Conservation (phyloP, 1,139 yeast genomes). For the Pichia sp. region DNA sequence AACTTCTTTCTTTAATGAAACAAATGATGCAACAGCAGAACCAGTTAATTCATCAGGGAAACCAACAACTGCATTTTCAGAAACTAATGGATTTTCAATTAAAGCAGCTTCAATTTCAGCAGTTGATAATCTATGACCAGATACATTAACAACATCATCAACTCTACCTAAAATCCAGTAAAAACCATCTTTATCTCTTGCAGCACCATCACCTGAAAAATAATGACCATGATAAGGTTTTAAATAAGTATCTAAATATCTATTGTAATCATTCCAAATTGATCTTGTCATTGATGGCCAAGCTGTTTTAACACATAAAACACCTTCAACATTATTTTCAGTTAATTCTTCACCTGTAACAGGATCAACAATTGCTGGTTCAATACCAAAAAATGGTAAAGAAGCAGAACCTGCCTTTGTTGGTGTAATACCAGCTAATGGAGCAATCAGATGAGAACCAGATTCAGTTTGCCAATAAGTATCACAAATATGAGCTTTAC, state of each 20-base stretch:
- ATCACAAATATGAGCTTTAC: constrained; percentile 67
- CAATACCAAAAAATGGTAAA: constrained; percentile 71
- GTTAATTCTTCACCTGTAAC: constrained; percentile 60
- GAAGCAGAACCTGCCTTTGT: constrained; percentile 79
- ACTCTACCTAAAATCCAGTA: constrained; percentile 79
- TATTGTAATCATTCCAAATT: constrained; percentile 61
- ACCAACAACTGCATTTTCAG: constrained; percentile 77
- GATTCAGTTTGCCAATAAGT: constrained; percentile 86
- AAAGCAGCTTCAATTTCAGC: constrained; percentile 81
- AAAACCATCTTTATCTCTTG: constrained; percentile 70
- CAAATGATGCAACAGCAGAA: constrained; percentile 79
- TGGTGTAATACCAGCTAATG: constrained; percentile 67
- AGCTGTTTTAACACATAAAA: constrained; percentile 58
- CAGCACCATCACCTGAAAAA: constrained; percentile 81
- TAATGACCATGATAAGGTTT: constrained; percentile 65
- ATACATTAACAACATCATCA: constrained; percentile 76
- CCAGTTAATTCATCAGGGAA: constrained; percentile 78
- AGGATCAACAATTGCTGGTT: constrained; percentile 64
- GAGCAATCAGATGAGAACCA: constrained; percentile 67
- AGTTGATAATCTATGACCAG: constrained; percentile 75
- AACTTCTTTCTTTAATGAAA: constrained; percentile 48
- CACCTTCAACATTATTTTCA: constrained; percentile 67
- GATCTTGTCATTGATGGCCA: constrained; percentile 83
- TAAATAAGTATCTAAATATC: constrained; percentile 66
- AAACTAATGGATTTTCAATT: constrained; percentile 62